A percentile compares a stretch with the other conserved stretches of the same genome.
Conservation (phyloP, 2,329 filamentous ascomycete genomes). For the Tympanopsis confertula region DNA sequence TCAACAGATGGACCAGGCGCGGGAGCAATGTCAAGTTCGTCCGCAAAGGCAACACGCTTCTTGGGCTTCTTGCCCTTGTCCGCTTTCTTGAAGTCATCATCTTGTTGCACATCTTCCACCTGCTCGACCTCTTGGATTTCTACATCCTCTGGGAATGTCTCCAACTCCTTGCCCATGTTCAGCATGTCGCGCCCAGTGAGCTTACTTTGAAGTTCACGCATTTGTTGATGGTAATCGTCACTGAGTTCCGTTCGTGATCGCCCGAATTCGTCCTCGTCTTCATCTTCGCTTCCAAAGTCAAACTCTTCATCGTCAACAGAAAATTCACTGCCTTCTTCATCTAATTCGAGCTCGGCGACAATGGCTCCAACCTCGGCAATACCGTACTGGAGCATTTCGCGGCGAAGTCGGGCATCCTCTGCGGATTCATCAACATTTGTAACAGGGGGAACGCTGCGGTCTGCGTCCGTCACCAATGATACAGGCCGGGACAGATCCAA, state of each 20-base stretch:
- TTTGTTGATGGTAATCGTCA: conserved; percentile 66
- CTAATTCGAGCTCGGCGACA: conserved; percentile 80
- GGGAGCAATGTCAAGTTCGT: conserved; percentile 59
- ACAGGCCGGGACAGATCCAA: too few species aligned
- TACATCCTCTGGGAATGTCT: too few species aligned
- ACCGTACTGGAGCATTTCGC: conserved; percentile 84
- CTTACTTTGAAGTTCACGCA: conserved; percentile 74
- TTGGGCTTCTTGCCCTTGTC: background rate
- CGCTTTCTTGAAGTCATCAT: too few species aligned
- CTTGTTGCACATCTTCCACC: too few species aligned
- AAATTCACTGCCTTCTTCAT: conserved; percentile 44
- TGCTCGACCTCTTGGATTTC: conserved; percentile 35
- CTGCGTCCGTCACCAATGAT: too few species aligned
- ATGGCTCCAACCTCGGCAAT: conserved; percentile 81
- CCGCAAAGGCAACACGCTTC: conserved; percentile 75
- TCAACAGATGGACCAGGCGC: too few species aligned
- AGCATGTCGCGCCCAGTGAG: conserved; percentile 46
- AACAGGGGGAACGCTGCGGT: too few species aligned
- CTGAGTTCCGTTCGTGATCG: conserved; percentile 57
- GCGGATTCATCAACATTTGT: conserved; percentile 64
- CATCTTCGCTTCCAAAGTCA: conserved; percentile 38
- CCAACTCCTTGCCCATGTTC: conserved; percentile 18
- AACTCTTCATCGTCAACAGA: conserved; percentile 28
- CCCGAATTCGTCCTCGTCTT: conserved; percentile 52
- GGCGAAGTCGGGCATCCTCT: conserved; percentile 69